Base-by-base conservation (phyloP, 2,329 filamentous ascomycete species). In the Epichloe baconii region DNA sequence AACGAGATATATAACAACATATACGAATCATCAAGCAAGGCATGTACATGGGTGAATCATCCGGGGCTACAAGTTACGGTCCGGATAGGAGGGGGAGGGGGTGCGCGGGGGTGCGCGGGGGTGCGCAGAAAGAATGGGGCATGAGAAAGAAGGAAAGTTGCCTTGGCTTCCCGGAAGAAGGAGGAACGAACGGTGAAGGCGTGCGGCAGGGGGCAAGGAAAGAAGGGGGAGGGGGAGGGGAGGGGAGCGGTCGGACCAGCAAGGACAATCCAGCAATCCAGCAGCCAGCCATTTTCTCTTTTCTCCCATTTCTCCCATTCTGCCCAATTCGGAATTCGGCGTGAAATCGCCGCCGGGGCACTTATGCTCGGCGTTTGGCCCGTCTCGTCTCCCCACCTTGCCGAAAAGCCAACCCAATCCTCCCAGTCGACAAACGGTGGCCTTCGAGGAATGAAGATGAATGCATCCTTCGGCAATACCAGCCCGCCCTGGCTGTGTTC, bases 1-100 rank as follows among this genome's bases (percentile, higher is more conserved):
- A 49, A 53, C 42, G 44, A 44, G 52, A 57, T 56, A 57, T 59
- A 58, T 58, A 52, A 56, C 53, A 52, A 55, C 53, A 53, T 57
- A 57, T 56, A 47, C 49, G 48, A 52, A 55, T 36, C 47, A 53
- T 53, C 52, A 51, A 54, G 56, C 52, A 51, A 54, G 56, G 57
- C 57, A 19, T 17, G 17, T 17, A 59, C 57, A 57, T 58, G 54
- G 55, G 49, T 59, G 52, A 54, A 54, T 57, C 52, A 54, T 53
- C 48, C 54, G 53, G 53, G 49, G 50, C 42, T 50, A n/a, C 17
- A 36, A 17, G 19, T 21, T 34, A 3, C 17, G 17, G 41, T 42
- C 26, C 6, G 49, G 26, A 47, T 11, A 26, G 23, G 23, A 26
- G 23, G 23, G 23, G 1, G 19, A 19, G 12, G 17, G 12, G 19